These are phyloP conservation scores for Ascosphaera aggregata DNA, from an alignment of 2,329 filamentous ascomycete genomes.

Conservation along the genomic window DNA sequence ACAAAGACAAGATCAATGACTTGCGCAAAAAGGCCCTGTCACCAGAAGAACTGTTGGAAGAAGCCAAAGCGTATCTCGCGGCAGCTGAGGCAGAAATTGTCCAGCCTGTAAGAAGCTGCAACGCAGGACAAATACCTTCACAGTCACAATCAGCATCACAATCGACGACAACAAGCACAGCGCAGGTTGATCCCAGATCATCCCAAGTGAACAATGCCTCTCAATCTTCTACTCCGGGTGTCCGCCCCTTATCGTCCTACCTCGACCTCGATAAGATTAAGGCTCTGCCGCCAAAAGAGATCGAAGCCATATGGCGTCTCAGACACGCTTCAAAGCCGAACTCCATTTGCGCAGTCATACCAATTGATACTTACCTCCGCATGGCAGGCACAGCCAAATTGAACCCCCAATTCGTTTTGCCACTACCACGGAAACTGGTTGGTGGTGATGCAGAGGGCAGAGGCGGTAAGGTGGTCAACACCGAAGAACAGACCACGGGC, in stretches of 20 bases:
- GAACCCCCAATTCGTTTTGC: conserved; percentile 78
- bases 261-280: conserved; percentile 61
- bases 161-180: conserved; percentile 12
- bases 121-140: too few species aligned
- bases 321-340: conserved; percentile 50
- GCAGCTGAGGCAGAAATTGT: conserved; percentile 26
- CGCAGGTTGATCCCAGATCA: conserved; percentile 12
- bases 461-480: conserved; percentile 32
- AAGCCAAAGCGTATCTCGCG: conserved; percentile 10
- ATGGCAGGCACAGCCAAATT: conserved; percentile 48
- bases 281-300: conserved; percentile 51
- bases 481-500: conserved; percentile 8
- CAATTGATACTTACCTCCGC: conserved; percentile 44
- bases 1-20: conserved; percentile 58
- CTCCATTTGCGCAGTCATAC: conserved; percentile 67
- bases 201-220: conserved; percentile 18
- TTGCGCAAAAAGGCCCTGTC: conserved; percentile 30
- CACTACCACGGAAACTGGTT: conserved; percentile 33
- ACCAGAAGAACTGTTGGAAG: neutral
- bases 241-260: conserved; percentile 43
- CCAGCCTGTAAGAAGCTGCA: conserved; percentile 5
- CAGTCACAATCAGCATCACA: conserved; percentile 16
- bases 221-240: conserved; percentile 24
- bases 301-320: conserved; percentile 74
- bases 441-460: conserved; percentile 10